These are phyloP conservation scores for Globisporangium okanoganense DNA, from an alignment of 352 stramenopile genomes.

Conservation along the genomic window DNA sequence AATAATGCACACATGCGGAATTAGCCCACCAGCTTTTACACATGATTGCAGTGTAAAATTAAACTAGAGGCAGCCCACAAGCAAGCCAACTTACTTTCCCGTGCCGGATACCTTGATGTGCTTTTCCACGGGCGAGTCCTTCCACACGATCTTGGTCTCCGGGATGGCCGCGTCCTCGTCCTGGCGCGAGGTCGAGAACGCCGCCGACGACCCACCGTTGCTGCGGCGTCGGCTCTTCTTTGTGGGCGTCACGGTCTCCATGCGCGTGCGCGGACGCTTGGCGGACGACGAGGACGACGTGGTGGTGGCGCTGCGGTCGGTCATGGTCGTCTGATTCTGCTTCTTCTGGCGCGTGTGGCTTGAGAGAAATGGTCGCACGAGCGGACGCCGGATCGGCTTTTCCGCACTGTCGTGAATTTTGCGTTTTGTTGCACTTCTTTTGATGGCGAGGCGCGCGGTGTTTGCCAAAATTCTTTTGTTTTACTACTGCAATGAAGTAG, in stretches of 20 bases:
- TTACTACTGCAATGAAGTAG: too few species aligned
- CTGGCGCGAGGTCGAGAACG: constrained; percentile 1
- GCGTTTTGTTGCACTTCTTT: neutral
- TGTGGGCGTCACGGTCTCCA: constrained; percentile 26
- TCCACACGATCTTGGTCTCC: constrained; percentile 69
- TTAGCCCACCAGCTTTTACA: too few species aligned
- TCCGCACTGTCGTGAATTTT: neutral
- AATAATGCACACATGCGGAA: too few species aligned
- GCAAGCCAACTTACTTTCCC: constrained; percentile 48
- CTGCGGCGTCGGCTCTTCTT: constrained; percentile 7
- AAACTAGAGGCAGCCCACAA: too few species aligned
- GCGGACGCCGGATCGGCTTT: neutral
- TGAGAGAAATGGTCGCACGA: too few species aligned
- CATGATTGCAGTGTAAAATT: too few species aligned
- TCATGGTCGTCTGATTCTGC: neutral
- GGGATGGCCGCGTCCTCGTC: constrained; percentile 5
- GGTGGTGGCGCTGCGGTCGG: neutral
- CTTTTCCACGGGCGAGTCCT: constrained; percentile 75
- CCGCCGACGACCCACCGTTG: neutral
- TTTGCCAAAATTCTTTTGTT: neutral
- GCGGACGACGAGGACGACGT: constrained; percentile 9
- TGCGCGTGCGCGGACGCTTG: constrained; percentile 48
- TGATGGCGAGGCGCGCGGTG: neutral
- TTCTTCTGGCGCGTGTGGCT: neutral
- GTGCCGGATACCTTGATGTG: constrained; percentile 74